Evolutionary conservation across 768 basidiomycete species (phyloP).

Genomic region (Agrocybe pediades): DNA sequence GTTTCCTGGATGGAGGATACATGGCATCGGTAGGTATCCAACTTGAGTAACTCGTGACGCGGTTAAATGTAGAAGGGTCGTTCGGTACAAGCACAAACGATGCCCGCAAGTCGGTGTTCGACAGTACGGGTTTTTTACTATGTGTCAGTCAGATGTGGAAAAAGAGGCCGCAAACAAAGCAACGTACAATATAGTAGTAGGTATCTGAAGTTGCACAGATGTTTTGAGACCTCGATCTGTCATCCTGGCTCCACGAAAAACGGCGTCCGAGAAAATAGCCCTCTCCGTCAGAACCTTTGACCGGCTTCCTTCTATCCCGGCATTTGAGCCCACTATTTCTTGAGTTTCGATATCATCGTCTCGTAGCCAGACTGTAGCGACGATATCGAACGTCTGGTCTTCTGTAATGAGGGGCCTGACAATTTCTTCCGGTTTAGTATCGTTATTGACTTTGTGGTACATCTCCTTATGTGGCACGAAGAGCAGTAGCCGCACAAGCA

Average conservation of each 20-base stretch:
- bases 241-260: slow-evolving; percentile 27
- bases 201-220: slow-evolving; percentile 28
- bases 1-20: slow-evolving; percentile 26
- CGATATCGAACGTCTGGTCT: slow-evolving; percentile 16
- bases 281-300: slow-evolving; percentile 3
- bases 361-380: slow-evolving; percentile 19
- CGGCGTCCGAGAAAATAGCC: slow-evolving; percentile 25
- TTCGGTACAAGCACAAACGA: slow-evolving; percentile 36
- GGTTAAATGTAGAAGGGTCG: slow-evolving; percentile 28
- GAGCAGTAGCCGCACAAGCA: too few species aligned
- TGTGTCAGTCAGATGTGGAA: not conserved
- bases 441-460: slow-evolving; percentile 7
- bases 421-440: slow-evolving; percentile 9
- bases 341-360: not conserved
- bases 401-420: slow-evolving; percentile 15
- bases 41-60: slow-evolving; percentile 28
- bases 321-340: not conserved
- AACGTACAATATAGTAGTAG: slow-evolving; percentile 33
- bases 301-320: too few species aligned
- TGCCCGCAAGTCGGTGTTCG: slow-evolving; percentile 35
- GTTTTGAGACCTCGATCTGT: slow-evolving; percentile 25
- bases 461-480: not conserved
- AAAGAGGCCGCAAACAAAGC: not conserved
- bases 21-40: slow-evolving; percentile 29
- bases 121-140: slow-evolving; percentile 24